These are phyloP conservation scores for Pseudozyma flocculosa DNA, from an alignment of 1,284 basidiomycete genomes.

Conservation along the genomic window DNA sequence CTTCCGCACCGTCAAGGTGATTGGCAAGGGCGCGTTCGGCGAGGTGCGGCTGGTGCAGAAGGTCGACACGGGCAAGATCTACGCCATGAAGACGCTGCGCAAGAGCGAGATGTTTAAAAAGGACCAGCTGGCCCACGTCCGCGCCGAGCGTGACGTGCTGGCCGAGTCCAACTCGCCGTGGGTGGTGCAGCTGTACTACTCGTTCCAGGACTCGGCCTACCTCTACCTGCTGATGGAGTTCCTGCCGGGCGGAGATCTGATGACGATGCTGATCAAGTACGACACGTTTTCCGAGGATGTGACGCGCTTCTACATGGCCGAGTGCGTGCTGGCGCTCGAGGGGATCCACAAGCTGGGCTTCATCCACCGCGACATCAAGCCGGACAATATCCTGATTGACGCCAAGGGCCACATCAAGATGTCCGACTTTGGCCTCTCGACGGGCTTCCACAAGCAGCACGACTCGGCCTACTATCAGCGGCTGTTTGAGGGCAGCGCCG, in stretches of 20 bases:
- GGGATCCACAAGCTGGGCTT: slow-evolving; percentile 98
- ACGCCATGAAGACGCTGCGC: slow-evolving; percentile 97
- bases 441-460: slow-evolving; percentile 91
- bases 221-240: slow-evolving; percentile 99
- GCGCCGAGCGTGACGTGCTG: slow-evolving; percentile 95
- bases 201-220: slow-evolving; percentile 94
- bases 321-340: slow-evolving; percentile 95
- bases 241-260: slow-evolving; percentile 92
- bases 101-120: slow-evolving; percentile 99
- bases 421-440: slow-evolving; percentile 93
- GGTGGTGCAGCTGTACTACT: slow-evolving; percentile 98
- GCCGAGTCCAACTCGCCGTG: slow-evolving; percentile 96
- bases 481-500: slow-evolving; percentile 68
- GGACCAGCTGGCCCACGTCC: slow-evolving; percentile 94
- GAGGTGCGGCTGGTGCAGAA: slow-evolving; percentile 97
- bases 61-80: slow-evolving; percentile 94
- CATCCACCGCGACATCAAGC: slow-evolving; percentile 94
- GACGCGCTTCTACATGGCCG: slow-evolving; percentile 98
- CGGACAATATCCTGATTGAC: slow-evolving; percentile 96
- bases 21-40: slow-evolving; percentile 97
- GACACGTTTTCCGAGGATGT: slow-evolving; percentile 99
- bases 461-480: slow-evolving; percentile 93
- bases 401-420: slow-evolving; percentile 88
- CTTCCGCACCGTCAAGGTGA: slow-evolving; percentile 96
- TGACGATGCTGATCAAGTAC: slow-evolving; percentile 99